phyloP scores from a whole-genome alignment of 495 filamentous ascomycete genomes.

The Penicillium arizonense region DNA sequence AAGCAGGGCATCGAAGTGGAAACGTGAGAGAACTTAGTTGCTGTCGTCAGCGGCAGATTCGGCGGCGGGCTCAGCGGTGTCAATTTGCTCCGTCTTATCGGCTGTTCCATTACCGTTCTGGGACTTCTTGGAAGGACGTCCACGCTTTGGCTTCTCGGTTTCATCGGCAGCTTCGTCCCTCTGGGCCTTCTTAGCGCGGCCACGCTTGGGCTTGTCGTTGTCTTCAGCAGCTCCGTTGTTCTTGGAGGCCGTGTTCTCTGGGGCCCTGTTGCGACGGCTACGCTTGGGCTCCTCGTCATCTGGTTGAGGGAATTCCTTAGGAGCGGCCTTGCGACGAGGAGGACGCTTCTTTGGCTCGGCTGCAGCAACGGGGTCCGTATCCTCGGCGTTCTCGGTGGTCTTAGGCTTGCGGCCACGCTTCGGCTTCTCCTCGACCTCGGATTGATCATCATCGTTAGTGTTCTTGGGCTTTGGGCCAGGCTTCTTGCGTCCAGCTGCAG shows the following conservation, averaged over 20 bases:
- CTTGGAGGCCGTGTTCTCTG: constrained; percentile 2
- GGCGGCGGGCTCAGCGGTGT: too few species aligned
- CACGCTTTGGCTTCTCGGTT: constrained; percentile 3
- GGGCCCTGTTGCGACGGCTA: constrained; percentile 13
- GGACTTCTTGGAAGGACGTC: constrained; percentile 21
- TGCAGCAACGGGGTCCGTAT: too few species aligned
- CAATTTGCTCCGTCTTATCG: too few species aligned
- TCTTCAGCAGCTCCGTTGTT: constrained; percentile 17
- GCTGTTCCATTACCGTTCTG: too few species aligned
- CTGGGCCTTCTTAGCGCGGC: constrained; percentile 3
- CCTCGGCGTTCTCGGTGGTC: neutral
- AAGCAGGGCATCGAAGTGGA: too few species aligned
- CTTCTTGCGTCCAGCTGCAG: too few species aligned
- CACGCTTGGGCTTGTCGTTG: constrained; percentile 30
- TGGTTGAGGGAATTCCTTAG: too few species aligned
- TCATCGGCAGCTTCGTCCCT: neutral
- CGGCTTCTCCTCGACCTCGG: constrained; percentile 8
- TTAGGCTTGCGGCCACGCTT: constrained; percentile 7
- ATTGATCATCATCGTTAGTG: neutral
- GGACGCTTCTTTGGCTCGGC: too few species aligned
- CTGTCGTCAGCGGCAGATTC: too few species aligned
- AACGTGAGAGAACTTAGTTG: too few species aligned
- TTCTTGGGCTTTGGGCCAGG: constrained; percentile 31
- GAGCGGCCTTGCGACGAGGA: too few species aligned
- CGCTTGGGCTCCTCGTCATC: constrained; percentile 23